Evolutionary conservation across 1,284 basidiomycete genomes (phyloP).

Genomic region (Ustilago tritici): DNA sequence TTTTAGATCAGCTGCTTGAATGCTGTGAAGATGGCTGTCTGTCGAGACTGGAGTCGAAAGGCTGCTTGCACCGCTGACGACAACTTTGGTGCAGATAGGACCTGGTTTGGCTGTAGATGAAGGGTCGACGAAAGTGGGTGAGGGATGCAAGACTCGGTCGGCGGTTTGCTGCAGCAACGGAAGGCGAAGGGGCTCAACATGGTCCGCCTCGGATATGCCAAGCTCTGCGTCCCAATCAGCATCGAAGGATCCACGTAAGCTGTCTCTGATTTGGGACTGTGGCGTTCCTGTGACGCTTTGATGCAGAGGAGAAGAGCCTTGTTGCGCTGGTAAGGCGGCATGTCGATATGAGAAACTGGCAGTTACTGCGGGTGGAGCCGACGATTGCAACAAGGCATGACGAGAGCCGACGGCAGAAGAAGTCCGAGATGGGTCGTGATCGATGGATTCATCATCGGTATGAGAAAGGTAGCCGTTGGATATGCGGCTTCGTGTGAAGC

Average conservation of each 20-base stretch:
- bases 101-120: neutral
- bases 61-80: slow-evolving; percentile 16
- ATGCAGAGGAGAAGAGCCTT: neutral
- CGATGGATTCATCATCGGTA: slow-evolving; percentile 27
- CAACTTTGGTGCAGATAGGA: slow-evolving; percentile 7
- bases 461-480: slow-evolving; percentile 25
- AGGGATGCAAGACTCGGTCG: neutral
- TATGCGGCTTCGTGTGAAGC: slow-evolving; percentile 48
- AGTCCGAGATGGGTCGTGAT: neutral
- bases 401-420: neutral
- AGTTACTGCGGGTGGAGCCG: neutral
- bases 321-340: neutral
- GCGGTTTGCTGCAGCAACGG: slow-evolving; percentile 9
- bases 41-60: neutral
- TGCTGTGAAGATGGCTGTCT: slow-evolving; percentile 3
- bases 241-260: slow-evolving; percentile 22
- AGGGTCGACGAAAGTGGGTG: neutral
- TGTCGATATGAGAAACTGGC: neutral
- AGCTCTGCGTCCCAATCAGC: slow-evolving; percentile 47
- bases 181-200: slow-evolving; percentile 31
- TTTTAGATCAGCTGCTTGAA: slow-evolving; percentile 21
- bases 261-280: neutral
- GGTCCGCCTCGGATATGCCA: slow-evolving; percentile 30
- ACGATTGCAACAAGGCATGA: neutral
- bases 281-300: neutral